Conservation (phyloP, 352 stramenopile species). For the Phytophthora aleatoria region DNA sequence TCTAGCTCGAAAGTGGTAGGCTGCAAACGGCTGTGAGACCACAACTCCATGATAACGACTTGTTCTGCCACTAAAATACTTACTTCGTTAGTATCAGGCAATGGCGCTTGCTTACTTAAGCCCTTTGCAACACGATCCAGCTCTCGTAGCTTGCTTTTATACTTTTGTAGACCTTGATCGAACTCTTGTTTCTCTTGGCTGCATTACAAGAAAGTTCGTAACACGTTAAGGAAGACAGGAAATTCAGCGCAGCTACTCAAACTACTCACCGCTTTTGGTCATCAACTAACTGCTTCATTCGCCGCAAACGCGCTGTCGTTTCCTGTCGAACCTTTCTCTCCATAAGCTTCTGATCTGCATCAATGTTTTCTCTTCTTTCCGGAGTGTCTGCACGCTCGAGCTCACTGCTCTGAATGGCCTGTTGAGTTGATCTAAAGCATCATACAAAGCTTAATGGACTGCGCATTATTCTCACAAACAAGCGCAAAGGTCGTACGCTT, state of each 20-base stretch:
- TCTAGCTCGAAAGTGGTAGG: slow-evolving; percentile 2
- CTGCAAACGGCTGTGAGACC: slow-evolving; percentile 4
- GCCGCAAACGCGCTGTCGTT: slow-evolving; percentile 49
- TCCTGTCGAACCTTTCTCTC: slow-evolving; percentile 57
- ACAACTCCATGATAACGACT: neutral
- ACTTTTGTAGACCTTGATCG: slow-evolving; percentile 51
- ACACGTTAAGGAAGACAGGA: neutral
- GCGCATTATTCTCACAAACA: too few species aligned
- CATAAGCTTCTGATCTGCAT: slow-evolving; percentile 32
- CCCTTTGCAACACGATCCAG: slow-evolving; percentile 68
- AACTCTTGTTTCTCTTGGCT: slow-evolving; percentile 62
- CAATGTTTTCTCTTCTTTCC: slow-evolving; percentile 29
- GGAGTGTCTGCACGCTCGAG: too few species aligned
- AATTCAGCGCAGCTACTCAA: neutral
- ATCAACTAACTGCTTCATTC: slow-evolving; percentile 44
- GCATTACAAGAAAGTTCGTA: neutral
- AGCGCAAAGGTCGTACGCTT: neutral
- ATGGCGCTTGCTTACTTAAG: slow-evolving; percentile 20
- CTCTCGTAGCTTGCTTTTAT: slow-evolving; percentile 66
- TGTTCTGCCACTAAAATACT: slow-evolving; percentile 2
- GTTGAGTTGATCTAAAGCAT: too few species aligned
- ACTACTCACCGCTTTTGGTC: slow-evolving; percentile 48
- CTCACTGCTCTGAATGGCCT: too few species aligned
- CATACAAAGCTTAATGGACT: too few species aligned
- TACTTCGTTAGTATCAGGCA: slow-evolving; percentile 10